Percentiles rank a stretch among this genome's conserved stretches.
Evolutionary conservation across 441 rosid species (phyloP).

Genomic region (Adansonia grandidieri): DNA sequence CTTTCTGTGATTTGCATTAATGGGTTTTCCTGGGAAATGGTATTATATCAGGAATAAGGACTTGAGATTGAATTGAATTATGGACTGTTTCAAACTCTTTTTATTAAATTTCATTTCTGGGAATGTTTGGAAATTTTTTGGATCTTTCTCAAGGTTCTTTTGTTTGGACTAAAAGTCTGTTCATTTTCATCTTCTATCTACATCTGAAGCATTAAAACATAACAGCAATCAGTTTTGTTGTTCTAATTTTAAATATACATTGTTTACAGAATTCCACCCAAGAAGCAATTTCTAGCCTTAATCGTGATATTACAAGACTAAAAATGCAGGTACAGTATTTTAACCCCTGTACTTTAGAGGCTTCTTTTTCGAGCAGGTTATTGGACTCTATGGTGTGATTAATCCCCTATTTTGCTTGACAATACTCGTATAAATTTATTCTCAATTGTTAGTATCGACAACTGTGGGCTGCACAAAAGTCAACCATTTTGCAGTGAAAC

Average conservation of each 20-base stretch:
- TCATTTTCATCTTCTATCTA: slow-evolving; percentile 1
- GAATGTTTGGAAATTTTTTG: not conserved
- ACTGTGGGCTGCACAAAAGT: slow-evolving; percentile 18
- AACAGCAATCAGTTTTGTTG: slow-evolving; percentile 10
- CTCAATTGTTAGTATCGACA: not conserved
- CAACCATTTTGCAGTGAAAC: slow-evolving; percentile 24
- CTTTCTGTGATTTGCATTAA: slow-evolving; percentile 5
- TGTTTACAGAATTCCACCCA: slow-evolving; percentile 52
- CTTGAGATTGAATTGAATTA: slow-evolving; percentile 17
- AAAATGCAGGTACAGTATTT: slow-evolving; percentile 26
- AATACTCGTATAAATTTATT: not conserved
- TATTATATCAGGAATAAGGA: not conserved
- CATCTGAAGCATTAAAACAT: slow-evolving; percentile 18
- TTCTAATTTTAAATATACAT: slow-evolving; percentile 31
- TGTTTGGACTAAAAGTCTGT: not conserved
- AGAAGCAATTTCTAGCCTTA: slow-evolving; percentile 23
- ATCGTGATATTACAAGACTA: slow-evolving; percentile 28
- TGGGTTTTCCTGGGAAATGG: slow-evolving; percentile 8
- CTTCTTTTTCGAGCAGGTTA: slow-evolving; percentile 18
- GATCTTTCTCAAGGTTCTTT: not conserved
- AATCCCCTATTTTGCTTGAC: slow-evolving; percentile 2
- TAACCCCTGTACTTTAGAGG: not conserved
- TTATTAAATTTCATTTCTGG: not conserved
- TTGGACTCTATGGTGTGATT: slow-evolving; percentile 15
- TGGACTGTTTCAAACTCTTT: not conserved